A percentile compares a stretch with the other conserved stretches of the same genome.
Conservation (phyloP, 768 basidiomycete species). For the Cyclocybe cylindracea region DNA sequence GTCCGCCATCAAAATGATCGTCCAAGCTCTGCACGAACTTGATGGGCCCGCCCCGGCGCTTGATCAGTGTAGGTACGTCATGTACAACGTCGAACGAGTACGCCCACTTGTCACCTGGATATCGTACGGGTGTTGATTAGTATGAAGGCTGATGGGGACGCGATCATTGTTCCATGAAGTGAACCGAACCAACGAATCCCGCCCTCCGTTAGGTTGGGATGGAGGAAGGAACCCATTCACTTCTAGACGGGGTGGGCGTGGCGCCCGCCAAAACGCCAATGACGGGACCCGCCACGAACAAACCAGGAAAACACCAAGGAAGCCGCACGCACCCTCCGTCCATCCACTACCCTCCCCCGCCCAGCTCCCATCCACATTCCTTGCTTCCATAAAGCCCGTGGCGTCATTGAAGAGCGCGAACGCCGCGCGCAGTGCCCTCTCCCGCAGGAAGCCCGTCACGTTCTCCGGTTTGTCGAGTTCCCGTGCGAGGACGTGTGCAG, state of each 20-base stretch:
- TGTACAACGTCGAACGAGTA: constrained; percentile 83
- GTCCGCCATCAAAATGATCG: constrained; percentile 56
- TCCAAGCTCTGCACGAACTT: constrained; percentile 70
- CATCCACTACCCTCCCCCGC: constrained; percentile 73
- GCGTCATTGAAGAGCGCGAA: constrained; percentile 67
- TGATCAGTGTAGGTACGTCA: constrained; percentile 61
- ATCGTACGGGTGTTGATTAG: neutral
- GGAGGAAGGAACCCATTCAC: too few species aligned
- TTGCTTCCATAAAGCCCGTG: constrained; percentile 84
- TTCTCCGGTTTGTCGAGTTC: constrained; percentile 52
- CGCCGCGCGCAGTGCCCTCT: constrained; percentile 57
- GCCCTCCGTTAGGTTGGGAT: neutral
- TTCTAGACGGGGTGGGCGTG: too few species aligned
- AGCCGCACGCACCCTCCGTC: constrained; percentile 81
- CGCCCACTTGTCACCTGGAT: constrained; percentile 52
- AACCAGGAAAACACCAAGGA: neutral
- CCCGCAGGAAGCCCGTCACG: constrained; percentile 45
- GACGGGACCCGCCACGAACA: neutral
- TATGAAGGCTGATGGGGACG: too few species aligned
- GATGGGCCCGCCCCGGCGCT: constrained; percentile 62
- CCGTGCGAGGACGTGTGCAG: constrained; percentile 62
- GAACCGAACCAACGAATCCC: neutral
- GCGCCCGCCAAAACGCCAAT: too few species aligned
- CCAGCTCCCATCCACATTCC: constrained; percentile 67
- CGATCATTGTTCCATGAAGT: neutral